Percentiles rank a stretch among this genome's conserved stretches.
These are phyloP conservation scores for Daldinia sp. DNA, from an alignment of 2,329 filamentous ascomycete genomes.

Conservation along the genomic window DNA sequence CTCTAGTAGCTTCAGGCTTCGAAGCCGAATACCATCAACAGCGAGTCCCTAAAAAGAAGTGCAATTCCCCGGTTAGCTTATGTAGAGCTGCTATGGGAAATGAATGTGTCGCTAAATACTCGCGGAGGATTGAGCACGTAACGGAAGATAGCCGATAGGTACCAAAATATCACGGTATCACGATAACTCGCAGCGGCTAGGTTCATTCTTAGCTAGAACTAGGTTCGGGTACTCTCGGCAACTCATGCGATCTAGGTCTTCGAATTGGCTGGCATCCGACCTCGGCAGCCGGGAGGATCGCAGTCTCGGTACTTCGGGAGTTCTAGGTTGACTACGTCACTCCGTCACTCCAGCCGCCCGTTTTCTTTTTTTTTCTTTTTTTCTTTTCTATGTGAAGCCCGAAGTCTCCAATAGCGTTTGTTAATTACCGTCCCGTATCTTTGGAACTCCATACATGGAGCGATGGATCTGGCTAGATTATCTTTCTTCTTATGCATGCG, in stretches of 20 bases:
- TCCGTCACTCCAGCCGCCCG: constrained; percentile 23
- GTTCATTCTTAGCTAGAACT: neutral
- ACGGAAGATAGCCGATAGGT: neutral
- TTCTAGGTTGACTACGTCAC: constrained; percentile 30
- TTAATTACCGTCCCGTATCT: constrained; percentile 4
- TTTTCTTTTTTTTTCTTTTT: neutral
- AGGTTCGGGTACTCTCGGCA: constrained; percentile 35
- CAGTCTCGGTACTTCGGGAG: constrained; percentile 33
- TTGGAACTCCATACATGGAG: constrained; percentile 6
- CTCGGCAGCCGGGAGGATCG: constrained; percentile 32
- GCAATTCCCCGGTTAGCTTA: no score
- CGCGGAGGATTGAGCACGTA: constrained; percentile 1
- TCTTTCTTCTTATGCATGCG: neutral
- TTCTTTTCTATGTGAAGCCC: neutral
- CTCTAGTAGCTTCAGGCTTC: no score
- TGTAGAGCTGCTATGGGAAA: no score
- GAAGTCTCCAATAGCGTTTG: constrained; percentile 11
- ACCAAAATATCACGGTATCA: no score
- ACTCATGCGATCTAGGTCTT: constrained; percentile 25
- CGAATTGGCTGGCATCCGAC: constrained; percentile 34
- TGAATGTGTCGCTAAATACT: neutral
- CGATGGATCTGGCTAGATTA: neutral
- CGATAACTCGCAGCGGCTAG: constrained; percentile 18
- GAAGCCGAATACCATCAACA: no score
- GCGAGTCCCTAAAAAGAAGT: no score